Evolutionary conservation across 116 monocot genomes (phyloP).

Genomic region (Trichopus zeylanicus): DNA sequence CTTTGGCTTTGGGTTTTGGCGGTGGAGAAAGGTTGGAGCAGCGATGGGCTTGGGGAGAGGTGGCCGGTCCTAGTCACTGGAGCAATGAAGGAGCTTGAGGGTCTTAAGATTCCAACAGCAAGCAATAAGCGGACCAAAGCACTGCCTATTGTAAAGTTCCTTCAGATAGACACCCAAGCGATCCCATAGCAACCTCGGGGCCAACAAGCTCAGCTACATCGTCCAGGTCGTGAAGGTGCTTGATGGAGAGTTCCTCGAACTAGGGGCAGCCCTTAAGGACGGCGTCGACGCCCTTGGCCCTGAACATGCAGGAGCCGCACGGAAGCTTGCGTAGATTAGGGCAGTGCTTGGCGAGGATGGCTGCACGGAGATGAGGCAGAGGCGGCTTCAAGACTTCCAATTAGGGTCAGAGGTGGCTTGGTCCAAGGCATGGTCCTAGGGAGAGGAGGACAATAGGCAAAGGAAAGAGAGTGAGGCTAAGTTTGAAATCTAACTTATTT

Average conservation of each 20-base stretch:
- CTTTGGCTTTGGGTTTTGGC: no score
- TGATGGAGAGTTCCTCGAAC: slow-evolving; percentile 55
- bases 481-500: no score
- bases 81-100: slow-evolving; percentile 44
- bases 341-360: slow-evolving; percentile 27
- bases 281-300: slow-evolving; percentile 40
- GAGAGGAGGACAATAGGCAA: no score
- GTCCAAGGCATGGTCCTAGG: no score
- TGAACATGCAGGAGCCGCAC: slow-evolving; percentile 45
- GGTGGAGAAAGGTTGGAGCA: no score
- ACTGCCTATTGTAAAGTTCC: slow-evolving; percentile 60
- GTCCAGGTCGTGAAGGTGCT: slow-evolving; percentile 35
- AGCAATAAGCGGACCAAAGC: slow-evolving; percentile 38
- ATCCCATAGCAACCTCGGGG: slow-evolving; percentile 11
- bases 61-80: slow-evolving; percentile 60
- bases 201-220: slow-evolving; percentile 9
- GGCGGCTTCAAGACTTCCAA: no score
- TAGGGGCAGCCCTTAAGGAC: slow-evolving; percentile 21
- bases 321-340: slow-evolving; percentile 34
- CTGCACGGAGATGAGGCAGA: no score
- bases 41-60: no score
- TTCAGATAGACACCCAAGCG: slow-evolving; percentile 39
- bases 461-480: no score
- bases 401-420: no score
- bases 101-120: slow-evolving; percentile 34